These are phyloP conservation scores for Verticillium klebahnii DNA, from an alignment of 2,329 filamentous ascomycete species.

Conservation along the genomic window DNA sequence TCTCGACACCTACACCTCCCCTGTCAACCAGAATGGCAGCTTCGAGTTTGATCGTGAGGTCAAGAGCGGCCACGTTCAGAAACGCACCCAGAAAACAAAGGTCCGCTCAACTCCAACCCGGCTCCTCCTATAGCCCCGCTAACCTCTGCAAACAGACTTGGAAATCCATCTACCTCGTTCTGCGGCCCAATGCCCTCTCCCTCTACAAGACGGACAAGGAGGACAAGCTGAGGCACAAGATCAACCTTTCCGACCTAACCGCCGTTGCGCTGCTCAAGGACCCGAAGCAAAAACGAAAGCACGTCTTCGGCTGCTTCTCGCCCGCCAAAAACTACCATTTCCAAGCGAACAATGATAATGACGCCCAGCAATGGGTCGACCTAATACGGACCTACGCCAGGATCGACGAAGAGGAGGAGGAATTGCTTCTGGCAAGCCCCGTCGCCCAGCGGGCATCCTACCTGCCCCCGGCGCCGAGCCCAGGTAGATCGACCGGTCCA, in stretches of 20 bases:
- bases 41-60: constrained; percentile 94
- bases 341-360: constrained; percentile 66
- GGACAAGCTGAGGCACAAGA: constrained; percentile 81
- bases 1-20: constrained; percentile 63
- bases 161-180: constrained; percentile 84
- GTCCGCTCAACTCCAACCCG: constrained; percentile 35
- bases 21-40: constrained; percentile 90
- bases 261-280: constrained; percentile 86
- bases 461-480: constrained; percentile 14
- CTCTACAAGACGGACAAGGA: constrained; percentile 92
- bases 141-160: constrained; percentile 58
- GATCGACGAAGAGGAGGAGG: constrained; percentile 84
- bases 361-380: constrained; percentile 83
- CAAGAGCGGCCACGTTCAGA: constrained; percentile 81
- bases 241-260: constrained; percentile 84
- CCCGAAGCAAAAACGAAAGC: constrained; percentile 77
- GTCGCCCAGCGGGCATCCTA: constrained; percentile 44
- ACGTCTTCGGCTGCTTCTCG: constrained; percentile 91
- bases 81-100: constrained; percentile 92
- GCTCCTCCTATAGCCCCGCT: background rate
- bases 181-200: constrained; percentile 84
- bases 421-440: constrained; percentile 70
- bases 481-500: background rate
- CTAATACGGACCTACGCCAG: constrained; percentile 74
- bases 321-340: constrained; percentile 89